phyloP scores from a whole-genome alignment of 495 filamentous ascomycete genomes.

The Penicillium paradoxum region DNA sequence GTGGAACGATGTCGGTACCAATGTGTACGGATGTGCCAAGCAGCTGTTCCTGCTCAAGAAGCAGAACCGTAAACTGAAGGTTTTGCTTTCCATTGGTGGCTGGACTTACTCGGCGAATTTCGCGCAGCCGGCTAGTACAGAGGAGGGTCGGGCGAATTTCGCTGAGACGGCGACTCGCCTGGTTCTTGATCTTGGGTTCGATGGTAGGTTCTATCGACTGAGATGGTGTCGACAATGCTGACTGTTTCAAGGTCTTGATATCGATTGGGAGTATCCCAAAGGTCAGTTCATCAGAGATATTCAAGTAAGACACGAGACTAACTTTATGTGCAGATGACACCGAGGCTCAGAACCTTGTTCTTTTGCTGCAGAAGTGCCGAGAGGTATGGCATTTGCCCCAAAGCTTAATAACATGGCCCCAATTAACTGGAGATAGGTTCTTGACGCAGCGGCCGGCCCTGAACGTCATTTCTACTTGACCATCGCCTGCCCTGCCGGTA shows the following conservation, averaged over 20 bases:
- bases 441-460: slow-evolving; percentile 57
- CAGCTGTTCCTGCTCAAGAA: slow-evolving; percentile 91
- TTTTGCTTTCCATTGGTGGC: slow-evolving; percentile 89
- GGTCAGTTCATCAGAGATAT: slow-evolving; percentile 16
- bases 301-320: neutral
- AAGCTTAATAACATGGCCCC: neutral
- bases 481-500: slow-evolving; percentile 57
- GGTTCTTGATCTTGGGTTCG: slow-evolving; percentile 62
- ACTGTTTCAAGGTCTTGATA: slow-evolving; percentile 45
- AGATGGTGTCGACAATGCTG: neutral
- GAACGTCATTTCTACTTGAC: slow-evolving; percentile 66
- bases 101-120: slow-evolving; percentile 96
- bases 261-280: slow-evolving; percentile 59
- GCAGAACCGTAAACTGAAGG: slow-evolving; percentile 79
- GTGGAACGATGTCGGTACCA: slow-evolving; percentile 42
- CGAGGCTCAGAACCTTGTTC: slow-evolving; percentile 66
- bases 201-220: slow-evolving; percentile 32
- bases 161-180: slow-evolving; percentile 64
- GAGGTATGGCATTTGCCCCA: slow-evolving; percentile 27
- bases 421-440: slow-evolving; percentile 30
- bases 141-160: slow-evolving; percentile 65
- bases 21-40: slow-evolving; percentile 67
- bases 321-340: slow-evolving; percentile 31
- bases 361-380: slow-evolving; percentile 62
- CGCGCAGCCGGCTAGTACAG: slow-evolving; percentile 55